phyloP scores from a whole-genome alignment of 192 early-diverging fungal species.

The Coemansia guatemalensis region DNA sequence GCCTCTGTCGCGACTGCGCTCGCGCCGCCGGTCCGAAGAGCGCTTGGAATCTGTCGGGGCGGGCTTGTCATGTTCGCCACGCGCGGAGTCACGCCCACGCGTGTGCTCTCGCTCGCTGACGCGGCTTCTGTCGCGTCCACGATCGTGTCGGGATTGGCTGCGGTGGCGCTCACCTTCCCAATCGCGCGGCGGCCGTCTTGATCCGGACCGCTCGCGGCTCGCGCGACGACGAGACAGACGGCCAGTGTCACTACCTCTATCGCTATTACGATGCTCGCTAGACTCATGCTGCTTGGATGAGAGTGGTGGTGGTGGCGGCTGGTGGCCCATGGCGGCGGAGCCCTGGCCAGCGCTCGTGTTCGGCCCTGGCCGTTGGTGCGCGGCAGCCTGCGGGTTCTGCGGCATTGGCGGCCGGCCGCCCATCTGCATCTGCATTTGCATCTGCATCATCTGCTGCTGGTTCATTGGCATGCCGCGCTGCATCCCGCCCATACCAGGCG shows the following conservation, averaged over 20 bases:
- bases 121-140: constrained; percentile 13
- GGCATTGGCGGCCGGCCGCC: constrained; percentile 31
- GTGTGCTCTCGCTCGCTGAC: constrained; percentile 15
- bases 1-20: constrained; percentile 29
- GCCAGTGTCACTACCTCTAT: constrained; percentile 35
- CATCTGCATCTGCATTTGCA: constrained; percentile 51
- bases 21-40: constrained; percentile 30
- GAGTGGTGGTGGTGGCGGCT: neutral
- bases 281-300: constrained; percentile 3
- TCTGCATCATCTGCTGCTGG: constrained; percentile 45
- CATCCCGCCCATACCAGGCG: constrained; percentile 25
- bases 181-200: constrained; percentile 28
- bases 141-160: constrained; percentile 32
- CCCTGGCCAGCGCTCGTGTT: constrained; percentile 2
- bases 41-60: constrained; percentile 14
- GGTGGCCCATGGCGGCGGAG: constrained; percentile 13
- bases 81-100: constrained; percentile 13
- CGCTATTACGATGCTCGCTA: constrained; percentile 28
- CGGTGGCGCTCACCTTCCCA: constrained; percentile 13
- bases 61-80: constrained; percentile 16
- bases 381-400: constrained; percentile 17
- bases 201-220: constrained; percentile 27
- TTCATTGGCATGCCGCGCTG: constrained; percentile 48
- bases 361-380: constrained; percentile 21
- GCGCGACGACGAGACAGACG: constrained; percentile 27